phyloP scores from a whole-genome alignment of 176 grass and related monocot genomes.

The Tillandsia leiboldiana region DNA sequence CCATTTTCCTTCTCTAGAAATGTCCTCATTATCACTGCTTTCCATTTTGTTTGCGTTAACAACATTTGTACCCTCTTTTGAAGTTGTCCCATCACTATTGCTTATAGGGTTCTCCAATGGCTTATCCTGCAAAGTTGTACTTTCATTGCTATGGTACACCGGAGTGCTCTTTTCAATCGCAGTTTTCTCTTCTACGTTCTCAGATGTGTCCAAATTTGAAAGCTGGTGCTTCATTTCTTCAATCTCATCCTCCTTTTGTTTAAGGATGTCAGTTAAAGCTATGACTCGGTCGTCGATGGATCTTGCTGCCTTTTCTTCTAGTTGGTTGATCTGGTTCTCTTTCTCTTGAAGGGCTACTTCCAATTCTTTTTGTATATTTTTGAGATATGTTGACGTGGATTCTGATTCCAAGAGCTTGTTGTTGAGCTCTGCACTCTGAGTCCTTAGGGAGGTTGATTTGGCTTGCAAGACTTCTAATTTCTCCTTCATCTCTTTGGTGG shows the following conservation, averaged over 20 bases:
- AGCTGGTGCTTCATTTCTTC: conserved; percentile 58
- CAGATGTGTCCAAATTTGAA: conserved; percentile 21
- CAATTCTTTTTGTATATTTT: conserved; percentile 56
- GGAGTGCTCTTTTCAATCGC: conserved; percentile 17
- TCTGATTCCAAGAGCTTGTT: conserved; percentile 60
- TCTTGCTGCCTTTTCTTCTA: conserved; percentile 34
- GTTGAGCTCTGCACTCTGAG: conserved; percentile 56
- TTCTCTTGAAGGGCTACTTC: conserved; percentile 47
- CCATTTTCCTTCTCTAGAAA: conserved; percentile 40
- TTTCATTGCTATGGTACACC: conserved; percentile 12
- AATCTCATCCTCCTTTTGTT: conserved; percentile 59
- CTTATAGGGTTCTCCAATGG: no score
- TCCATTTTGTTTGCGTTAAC: conserved; percentile 16
- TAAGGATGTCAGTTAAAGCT: conserved; percentile 53
- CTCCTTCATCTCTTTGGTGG: conserved; percentile 43
- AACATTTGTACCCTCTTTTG: conserved; percentile 23
- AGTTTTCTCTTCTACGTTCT: not conserved
- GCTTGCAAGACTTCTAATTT: conserved; percentile 59
- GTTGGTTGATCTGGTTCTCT: conserved; percentile 34
- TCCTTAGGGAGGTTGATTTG: conserved; percentile 50
- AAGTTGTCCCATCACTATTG: not conserved
- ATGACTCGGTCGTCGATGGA: conserved; percentile 31
- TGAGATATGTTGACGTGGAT: conserved; percentile 31
- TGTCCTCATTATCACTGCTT: conserved; percentile 14
- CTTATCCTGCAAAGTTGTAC: conserved; percentile 4